Conservation (phyloP, 352 stramenopile species). For the Pythium scleroteichum region DNA sequence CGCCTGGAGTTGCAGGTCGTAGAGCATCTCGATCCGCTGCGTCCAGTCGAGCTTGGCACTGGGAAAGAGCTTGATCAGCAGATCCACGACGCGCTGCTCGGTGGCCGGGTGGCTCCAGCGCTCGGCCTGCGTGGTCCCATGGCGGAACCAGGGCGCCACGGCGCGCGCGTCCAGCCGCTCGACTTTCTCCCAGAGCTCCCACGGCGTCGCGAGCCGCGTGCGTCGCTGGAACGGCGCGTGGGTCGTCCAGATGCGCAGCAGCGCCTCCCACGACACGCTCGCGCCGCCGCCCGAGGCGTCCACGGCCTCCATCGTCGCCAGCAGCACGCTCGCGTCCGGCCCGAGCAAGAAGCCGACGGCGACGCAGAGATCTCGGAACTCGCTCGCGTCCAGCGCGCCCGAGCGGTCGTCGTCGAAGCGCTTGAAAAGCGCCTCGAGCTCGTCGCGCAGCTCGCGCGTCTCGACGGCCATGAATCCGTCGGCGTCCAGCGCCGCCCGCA, state of each 20-base stretch:
- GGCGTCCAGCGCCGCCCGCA: slow-evolving; percentile 9
- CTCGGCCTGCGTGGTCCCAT: slow-evolving; percentile 39
- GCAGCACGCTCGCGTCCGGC: slow-evolving; percentile 17
- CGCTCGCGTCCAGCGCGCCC: slow-evolving; percentile 39
- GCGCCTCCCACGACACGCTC: slow-evolving; percentile 47
- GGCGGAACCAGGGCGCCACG: slow-evolving; percentile 33
- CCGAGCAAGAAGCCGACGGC: slow-evolving; percentile 32
- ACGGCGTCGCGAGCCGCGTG: slow-evolving; percentile 28
- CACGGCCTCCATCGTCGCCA: slow-evolving; percentile 44
- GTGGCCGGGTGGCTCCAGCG: slow-evolving; percentile 56
- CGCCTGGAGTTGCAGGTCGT: slow-evolving; percentile 46
- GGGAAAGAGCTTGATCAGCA: slow-evolving; percentile 48
- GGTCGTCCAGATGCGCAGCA: slow-evolving; percentile 49
- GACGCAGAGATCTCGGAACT: slow-evolving; percentile 69
- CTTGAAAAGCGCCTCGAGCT: slow-evolving; percentile 51
- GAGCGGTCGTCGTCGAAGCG: slow-evolving; percentile 65
- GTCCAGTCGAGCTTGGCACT: slow-evolving; percentile 56
- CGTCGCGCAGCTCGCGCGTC: slow-evolving; percentile 39
- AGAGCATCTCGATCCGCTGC: slow-evolving; percentile 51
- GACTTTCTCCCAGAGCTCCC: slow-evolving; percentile 44
- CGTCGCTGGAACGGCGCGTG: slow-evolving; percentile 59
- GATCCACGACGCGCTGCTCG: slow-evolving; percentile 42
- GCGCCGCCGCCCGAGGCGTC: slow-evolving; percentile 34
- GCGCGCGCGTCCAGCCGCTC: slow-evolving; percentile 34
- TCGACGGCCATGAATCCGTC: slow-evolving; percentile 13